phyloP scores from a whole-genome alignment of 169 alveolate species.

The Cryptosporidium viatorum region DNA sequence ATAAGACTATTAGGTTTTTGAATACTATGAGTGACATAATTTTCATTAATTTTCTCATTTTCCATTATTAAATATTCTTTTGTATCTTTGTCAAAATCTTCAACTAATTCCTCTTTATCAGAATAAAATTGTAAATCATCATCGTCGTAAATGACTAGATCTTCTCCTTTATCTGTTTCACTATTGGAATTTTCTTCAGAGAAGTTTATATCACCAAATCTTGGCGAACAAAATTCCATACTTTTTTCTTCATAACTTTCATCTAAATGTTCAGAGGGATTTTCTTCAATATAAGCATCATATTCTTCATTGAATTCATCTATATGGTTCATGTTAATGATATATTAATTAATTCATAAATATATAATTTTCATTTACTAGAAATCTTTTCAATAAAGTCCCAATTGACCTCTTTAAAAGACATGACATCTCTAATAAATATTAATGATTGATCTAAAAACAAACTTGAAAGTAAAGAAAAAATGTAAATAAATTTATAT shows the following conservation, averaged over 20 bases:
- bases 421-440: slow-evolving; percentile 18
- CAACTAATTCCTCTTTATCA: not conserved
- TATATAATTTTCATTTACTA: not conserved
- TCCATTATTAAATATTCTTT: not conserved
- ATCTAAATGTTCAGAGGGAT: not conserved
- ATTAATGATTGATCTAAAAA: slow-evolving; percentile 21
- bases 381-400: slow-evolving; percentile 19
- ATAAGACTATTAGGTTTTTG: not conserved
- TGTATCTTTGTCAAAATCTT: not conserved
- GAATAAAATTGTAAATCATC: slow-evolving; percentile 2
- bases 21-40: not conserved
- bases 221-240: slow-evolving; percentile 53
- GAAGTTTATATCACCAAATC: slow-evolving; percentile 42
- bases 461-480: not conserved
- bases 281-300: slow-evolving; percentile 10
- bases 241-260: slow-evolving; percentile 37
- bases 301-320: not conserved
- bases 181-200: slow-evolving; percentile 6
- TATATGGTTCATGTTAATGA: not conserved
- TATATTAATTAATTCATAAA: not conserved
- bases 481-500: not conserved
- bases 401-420: slow-evolving; percentile 70
- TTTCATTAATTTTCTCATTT: not conserved
- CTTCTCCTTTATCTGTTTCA: slow-evolving; percentile 13
- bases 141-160: not conserved